Evolutionary conservation across 2,329 filamentous ascomycete species (phyloP).

Genomic region (Penicillium olsonii): DNA sequence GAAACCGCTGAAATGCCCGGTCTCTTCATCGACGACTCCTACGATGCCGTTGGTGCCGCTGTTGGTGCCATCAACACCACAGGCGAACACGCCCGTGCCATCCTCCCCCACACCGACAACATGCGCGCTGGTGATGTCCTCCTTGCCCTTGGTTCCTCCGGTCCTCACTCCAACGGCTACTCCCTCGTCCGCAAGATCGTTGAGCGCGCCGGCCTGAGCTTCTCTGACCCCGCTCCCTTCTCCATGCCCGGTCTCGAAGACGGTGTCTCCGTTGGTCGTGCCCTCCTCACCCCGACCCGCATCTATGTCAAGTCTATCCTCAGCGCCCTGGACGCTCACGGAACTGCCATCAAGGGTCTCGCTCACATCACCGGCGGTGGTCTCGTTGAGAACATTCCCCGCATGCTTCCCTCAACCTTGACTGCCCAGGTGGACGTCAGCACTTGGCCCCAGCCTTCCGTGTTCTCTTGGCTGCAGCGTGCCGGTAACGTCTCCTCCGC

Average conservation of each 20-base stretch:
- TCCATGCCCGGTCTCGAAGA: constrained; percentile 66
- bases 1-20: constrained; percentile 99
- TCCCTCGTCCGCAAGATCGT: constrained; percentile 93
- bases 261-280: constrained; percentile 62
- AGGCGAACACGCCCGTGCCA: constrained; percentile 56
- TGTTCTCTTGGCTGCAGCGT: constrained; percentile 85
- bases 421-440: constrained; percentile 78
- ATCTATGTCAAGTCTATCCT: constrained; percentile 90
- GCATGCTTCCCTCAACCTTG: constrained; percentile 80
- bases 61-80: constrained; percentile 72
- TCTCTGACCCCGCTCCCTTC: constrained; percentile 77
- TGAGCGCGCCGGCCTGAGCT: constrained; percentile 69
- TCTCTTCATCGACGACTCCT: constrained; percentile 84
- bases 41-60: constrained; percentile 89
- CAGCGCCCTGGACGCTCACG: constrained; percentile 54
- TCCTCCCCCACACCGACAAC: constrained; percentile 72
- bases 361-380: constrained; percentile 97
- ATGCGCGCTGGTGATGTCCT: constrained; percentile 86
- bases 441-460: constrained; percentile 72
- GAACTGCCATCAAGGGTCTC: constrained; percentile 77
- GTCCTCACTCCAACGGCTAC: constrained; percentile 95
- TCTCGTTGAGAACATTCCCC: constrained; percentile 87
- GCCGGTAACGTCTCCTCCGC: constrained; percentile 66
- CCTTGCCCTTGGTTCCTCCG: constrained; percentile 79
- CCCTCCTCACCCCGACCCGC: constrained; percentile 82